phyloP scores from a whole-genome alignment of 164 flowering plant species.

The Liriodendron chinense region DNA sequence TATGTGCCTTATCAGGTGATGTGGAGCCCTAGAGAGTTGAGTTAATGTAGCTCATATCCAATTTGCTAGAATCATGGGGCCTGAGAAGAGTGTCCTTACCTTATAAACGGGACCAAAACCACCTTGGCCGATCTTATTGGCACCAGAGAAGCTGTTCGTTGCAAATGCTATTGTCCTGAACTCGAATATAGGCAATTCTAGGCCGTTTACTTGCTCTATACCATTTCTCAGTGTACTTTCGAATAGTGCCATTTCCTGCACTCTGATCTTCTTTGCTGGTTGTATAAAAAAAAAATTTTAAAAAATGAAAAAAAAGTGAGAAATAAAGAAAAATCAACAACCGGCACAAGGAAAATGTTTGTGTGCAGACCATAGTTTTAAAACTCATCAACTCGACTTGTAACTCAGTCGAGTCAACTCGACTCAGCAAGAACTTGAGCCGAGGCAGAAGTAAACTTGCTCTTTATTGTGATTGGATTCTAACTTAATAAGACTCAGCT shows the following conservation, averaged over 20 bases:
- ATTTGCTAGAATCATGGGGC: not conserved
- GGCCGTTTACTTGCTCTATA: not conserved
- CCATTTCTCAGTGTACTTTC: not conserved
- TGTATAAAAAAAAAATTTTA: no score
- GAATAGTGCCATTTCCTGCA: not conserved
- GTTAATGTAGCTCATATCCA: not conserved
- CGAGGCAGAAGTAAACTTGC: no score
- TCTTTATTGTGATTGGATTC: no score
- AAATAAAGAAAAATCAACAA: no score
- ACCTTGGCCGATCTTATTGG: constrained; percentile 15
- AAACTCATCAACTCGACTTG: no score
- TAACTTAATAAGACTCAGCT: no score
- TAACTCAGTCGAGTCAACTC: no score
- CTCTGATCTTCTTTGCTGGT: not conserved
- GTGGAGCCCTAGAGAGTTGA: not conserved
- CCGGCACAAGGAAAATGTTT: no score
- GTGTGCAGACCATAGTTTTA: no score
- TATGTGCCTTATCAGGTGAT: no score
- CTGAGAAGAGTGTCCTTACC: not conserved
- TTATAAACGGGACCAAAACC: constrained; percentile 14
- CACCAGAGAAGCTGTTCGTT: constrained; percentile 1
- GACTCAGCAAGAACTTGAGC: no score
- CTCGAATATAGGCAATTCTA: not conserved
- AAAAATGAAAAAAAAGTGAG: no score
- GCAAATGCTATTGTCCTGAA: not conserved